Conservation (phyloP, 2,329 filamentous ascomycete species). For the Fusarium sp. region DNA sequence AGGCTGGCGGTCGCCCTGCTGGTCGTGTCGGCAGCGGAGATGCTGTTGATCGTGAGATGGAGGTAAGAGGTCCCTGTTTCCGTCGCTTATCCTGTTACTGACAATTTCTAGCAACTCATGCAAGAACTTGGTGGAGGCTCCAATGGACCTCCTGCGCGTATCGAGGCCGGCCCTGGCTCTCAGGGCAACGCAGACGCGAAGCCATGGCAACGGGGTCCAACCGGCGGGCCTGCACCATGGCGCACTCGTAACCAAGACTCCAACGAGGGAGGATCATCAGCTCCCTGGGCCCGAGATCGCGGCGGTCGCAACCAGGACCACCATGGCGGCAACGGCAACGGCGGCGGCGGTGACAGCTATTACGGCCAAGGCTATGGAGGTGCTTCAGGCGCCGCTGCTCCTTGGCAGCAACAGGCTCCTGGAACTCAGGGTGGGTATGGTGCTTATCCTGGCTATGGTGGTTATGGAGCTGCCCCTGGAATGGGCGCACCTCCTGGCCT, state of each 20-base stretch:
- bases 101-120: slow-evolving; percentile 82
- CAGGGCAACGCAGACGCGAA: slow-evolving; percentile 69
- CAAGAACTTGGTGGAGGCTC: slow-evolving; percentile 83
- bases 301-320: slow-evolving; percentile 58
- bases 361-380: slow-evolving; percentile 45
- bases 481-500: slow-evolving; percentile 54
- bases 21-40: slow-evolving; percentile 79
- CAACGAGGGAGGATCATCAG: slow-evolving; percentile 58
- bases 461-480: slow-evolving; percentile 59
- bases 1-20: slow-evolving; percentile 58
- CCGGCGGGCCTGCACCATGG: slow-evolving; percentile 87
- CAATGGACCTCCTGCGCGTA: slow-evolving; percentile 74
- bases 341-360: slow-evolving; percentile 40
- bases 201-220: slow-evolving; percentile 89
- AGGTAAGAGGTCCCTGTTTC: slow-evolving; percentile 66
- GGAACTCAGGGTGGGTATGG: slow-evolving; percentile 66
- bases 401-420: slow-evolving; percentile 68
- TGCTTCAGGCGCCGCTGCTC: slow-evolving; percentile 43
- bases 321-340: slow-evolving; percentile 43
- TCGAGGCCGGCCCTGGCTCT: slow-evolving; percentile 81
- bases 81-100: slow-evolving; percentile 46
- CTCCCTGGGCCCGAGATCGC: slow-evolving; percentile 71
- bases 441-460: slow-evolving; percentile 58
- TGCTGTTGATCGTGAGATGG: slow-evolving; percentile 91
- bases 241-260: slow-evolving; percentile 63